Conservation (phyloP, 257 asterid species). For the Pogostemon cablin region DNA sequence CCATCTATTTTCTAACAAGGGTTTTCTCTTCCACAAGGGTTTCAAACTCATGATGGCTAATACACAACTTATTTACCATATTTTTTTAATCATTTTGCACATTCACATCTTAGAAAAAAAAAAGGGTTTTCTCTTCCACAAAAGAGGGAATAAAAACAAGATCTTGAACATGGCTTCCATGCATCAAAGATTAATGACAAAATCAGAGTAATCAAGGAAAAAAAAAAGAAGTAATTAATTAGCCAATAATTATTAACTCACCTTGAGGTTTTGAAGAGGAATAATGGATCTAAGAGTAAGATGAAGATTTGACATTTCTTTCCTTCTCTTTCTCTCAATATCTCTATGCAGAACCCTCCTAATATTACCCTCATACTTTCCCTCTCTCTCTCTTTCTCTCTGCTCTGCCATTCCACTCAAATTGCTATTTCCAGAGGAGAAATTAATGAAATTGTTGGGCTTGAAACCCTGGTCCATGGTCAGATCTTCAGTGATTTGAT, state of each 20-base stretch:
- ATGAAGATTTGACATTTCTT: conserved; percentile 55
- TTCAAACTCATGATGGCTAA: too few species aligned
- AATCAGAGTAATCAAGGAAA: neutral
- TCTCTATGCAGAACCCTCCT: conserved; percentile 52
- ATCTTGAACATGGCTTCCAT: neutral
- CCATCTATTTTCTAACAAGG: too few species aligned
- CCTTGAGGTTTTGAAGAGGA: conserved; percentile 11
- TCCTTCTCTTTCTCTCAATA: conserved; percentile 59
- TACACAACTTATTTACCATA: too few species aligned
- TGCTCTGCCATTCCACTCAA: neutral
- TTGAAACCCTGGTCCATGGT: neutral
- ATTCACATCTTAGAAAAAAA: neutral
- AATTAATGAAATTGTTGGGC: neutral
- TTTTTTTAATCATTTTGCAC: neutral
- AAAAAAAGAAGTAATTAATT: neutral
- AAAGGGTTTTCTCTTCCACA: too few species aligned
- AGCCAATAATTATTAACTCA: neutral
- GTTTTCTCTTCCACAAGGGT: too few species aligned
- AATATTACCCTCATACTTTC: neutral
- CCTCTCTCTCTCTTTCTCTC: neutral
- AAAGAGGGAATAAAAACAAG: too few species aligned
- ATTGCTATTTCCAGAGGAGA: neutral
- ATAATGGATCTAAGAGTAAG: conserved; percentile 42
- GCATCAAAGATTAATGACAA: neutral
- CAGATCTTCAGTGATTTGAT: neutral